These are phyloP conservation scores for Abeoforma whisleri DNA, from an alignment of 78 protist species.

Conservation along the genomic window DNA sequence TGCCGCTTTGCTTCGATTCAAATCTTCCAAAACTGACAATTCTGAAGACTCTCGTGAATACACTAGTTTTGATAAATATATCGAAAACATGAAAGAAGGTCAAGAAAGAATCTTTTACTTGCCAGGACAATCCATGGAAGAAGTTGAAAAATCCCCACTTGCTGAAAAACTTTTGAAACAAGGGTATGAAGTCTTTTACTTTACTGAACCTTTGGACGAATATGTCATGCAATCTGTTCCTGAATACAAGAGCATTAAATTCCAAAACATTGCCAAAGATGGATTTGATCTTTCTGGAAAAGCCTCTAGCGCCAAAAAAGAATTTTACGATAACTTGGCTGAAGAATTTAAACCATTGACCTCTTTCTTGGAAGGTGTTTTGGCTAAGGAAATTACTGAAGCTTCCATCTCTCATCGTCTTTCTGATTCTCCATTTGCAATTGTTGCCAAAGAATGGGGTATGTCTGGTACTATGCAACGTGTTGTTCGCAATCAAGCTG, in stretches of 20 bases:
- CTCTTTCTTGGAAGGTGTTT: conserved; percentile 50
- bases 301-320: conserved; percentile 7
- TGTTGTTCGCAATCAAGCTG: conserved; percentile 82
- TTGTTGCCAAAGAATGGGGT: conserved; percentile 74
- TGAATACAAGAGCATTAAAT: conserved; percentile 66
- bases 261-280: conserved; percentile 77
- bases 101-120: conserved; percentile 87
- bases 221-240: conserved; percentile 67
- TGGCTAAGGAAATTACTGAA: conserved; percentile 56
- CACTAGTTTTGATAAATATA: conserved; percentile 76
- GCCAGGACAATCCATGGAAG: conserved; percentile 66
- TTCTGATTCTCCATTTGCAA: conserved; percentile 66
- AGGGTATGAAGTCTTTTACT: conserved; percentile 88
- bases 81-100: conserved; percentile 64
- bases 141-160: conserved; percentile 69
- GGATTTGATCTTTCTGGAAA: conserved; percentile 66
- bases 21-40: conserved; percentile 14
- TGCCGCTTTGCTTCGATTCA: conserved; percentile 84
- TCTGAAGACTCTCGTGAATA: conserved; percentile 36
- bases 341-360: conserved; percentile 65
- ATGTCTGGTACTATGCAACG: conserved; percentile 86
- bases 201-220: conserved; percentile 94
- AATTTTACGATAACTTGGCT: conserved; percentile 50
- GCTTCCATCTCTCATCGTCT: conserved; percentile 68
- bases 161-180: conserved; percentile 69